phyloP scores from a whole-genome alignment of 805 yeast species.

The Clavispora asparagi region DNA sequence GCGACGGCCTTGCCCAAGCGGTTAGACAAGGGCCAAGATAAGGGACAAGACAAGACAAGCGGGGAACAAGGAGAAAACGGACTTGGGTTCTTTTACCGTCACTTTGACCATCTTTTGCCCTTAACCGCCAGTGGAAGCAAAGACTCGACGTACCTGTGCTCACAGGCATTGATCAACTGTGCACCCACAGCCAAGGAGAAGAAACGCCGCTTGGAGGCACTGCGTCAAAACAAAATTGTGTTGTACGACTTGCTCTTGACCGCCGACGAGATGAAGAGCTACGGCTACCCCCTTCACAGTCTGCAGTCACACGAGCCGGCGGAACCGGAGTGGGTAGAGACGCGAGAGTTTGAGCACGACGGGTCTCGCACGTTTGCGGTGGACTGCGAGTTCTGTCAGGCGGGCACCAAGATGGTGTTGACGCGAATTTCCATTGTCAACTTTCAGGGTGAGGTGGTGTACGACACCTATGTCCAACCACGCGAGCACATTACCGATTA shows the following conservation, averaged over 20 bases:
- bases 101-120: constrained; percentile 44
- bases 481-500: constrained; percentile 70
- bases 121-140: constrained; percentile 63
- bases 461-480: constrained; percentile 80
- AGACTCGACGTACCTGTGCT: constrained; percentile 49
- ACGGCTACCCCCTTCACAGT: constrained; percentile 58
- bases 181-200: constrained; percentile 56
- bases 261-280: constrained; percentile 40
- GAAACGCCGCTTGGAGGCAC: constrained; percentile 29
- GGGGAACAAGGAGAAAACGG: neutral
- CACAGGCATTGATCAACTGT: constrained; percentile 50
- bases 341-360: constrained; percentile 47
- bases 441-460: constrained; percentile 51
- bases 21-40: neutral
- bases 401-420: constrained; percentile 58
- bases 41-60: too few relatives aligned
- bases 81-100: constrained; percentile 29
- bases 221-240: constrained; percentile 32
- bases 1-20: neutral
- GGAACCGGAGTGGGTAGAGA: constrained; percentile 47
- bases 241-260: constrained; percentile 52
- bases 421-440: constrained; percentile 76
- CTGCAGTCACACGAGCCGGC: constrained; percentile 1
- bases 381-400: constrained; percentile 91
- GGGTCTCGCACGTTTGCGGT: constrained; percentile 68